Percentiles rank a stretch among this genome's conserved stretches.
phyloP scores from a whole-genome alignment of 345 rosid genomes.

The Stellera chamaejasme region DNA sequence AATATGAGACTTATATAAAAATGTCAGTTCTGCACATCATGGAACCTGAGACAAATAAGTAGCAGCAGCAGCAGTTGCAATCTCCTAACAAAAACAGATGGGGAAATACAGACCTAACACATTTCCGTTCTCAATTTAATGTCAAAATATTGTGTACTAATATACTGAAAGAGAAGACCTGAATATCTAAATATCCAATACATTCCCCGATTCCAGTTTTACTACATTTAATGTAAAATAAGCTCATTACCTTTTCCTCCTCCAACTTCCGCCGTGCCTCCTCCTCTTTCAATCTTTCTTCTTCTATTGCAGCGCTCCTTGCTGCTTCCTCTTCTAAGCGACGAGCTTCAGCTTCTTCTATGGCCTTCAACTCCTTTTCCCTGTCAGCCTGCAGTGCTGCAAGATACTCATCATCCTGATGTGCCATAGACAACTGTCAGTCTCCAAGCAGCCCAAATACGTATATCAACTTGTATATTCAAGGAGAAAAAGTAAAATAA shows the following conservation, averaged over 20 bases:
- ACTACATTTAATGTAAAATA: neutral
- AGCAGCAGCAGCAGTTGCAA: too few relatives aligned
- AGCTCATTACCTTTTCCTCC: constrained; percentile 71
- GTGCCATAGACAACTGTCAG: constrained; percentile 11
- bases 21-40: too few relatives aligned
- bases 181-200: too few relatives aligned
- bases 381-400: constrained; percentile 94
- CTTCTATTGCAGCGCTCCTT: constrained; percentile 68
- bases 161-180: too few relatives aligned
- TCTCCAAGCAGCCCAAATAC: neutral
- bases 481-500: too few relatives aligned
- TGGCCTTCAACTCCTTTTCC: constrained; percentile 80
- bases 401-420: constrained; percentile 94
- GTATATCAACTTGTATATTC: constrained; percentile 2
- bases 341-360: constrained; percentile 81
- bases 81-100: too few relatives aligned
- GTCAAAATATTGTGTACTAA: too few relatives aligned
- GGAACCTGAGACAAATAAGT: too few relatives aligned
- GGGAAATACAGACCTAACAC: too few relatives aligned
- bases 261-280: constrained; percentile 62
- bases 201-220: neutral
- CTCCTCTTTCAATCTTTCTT: constrained; percentile 66
- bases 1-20: too few relatives aligned
- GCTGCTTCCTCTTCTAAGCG: constrained; percentile 67
- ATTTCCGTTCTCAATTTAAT: too few relatives aligned